Conservation (phyloP, 164 flowering plant species). For the Vitis labrusca region DNA sequence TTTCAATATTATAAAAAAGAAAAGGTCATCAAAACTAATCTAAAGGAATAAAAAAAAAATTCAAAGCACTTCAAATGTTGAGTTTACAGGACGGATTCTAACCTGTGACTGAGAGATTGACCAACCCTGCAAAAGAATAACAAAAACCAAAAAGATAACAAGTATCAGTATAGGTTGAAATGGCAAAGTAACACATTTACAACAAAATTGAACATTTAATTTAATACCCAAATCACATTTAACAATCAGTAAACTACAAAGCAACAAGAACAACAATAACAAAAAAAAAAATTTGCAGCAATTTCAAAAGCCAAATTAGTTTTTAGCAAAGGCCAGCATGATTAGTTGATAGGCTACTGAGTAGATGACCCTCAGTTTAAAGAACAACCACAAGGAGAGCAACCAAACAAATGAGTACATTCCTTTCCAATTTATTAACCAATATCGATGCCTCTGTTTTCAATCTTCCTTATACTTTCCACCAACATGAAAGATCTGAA, state of each 20-base stretch:
- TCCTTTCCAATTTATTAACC: too few relatives aligned
- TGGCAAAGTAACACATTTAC: not conserved
- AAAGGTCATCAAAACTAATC: not conserved
- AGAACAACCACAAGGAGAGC: not conserved
- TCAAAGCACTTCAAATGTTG: not conserved
- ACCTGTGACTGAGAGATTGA: constrained; percentile 88
- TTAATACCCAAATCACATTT: not conserved
- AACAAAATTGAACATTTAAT: not conserved
- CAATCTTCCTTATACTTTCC: too few relatives aligned
- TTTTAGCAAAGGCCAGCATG: not conserved
- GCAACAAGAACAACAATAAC: not conserved
- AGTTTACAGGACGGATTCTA: constrained; percentile 19
- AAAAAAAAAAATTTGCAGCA: not conserved
- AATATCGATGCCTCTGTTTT: too few relatives aligned
- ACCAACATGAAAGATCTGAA: too few relatives aligned
- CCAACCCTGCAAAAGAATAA: constrained; percentile 60
- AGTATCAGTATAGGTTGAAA: constrained; percentile 4
- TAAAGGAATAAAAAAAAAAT: not conserved
- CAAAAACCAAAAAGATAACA: constrained; percentile 13
- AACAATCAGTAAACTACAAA: not conserved
- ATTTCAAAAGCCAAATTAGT: not conserved
- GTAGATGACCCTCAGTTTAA: not conserved
- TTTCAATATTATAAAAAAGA: not conserved
- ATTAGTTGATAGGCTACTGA: not conserved
- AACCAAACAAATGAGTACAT: not conserved